Evolutionary conservation across 2,329 filamentous ascomycete genomes (phyloP), one percentile per base, ranked within the genome.

Genomic region (Canariomyces notabilis): DNA sequence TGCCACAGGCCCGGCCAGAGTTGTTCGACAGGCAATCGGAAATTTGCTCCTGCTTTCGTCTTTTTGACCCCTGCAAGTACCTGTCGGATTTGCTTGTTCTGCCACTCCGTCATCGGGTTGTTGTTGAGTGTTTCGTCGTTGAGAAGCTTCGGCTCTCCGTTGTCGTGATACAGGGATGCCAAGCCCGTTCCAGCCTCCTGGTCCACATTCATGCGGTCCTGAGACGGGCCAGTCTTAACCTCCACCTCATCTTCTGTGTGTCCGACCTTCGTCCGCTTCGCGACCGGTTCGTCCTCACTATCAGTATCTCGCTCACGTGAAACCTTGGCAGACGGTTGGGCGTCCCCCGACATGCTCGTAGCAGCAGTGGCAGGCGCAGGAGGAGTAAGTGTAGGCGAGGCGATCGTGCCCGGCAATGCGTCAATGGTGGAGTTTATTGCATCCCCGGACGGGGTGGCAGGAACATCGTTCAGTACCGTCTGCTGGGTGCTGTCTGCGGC

Each of bases 271-370:
- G 87, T 80, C 20, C 90, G 83, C 71, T 96, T 96, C 1, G 89
- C 79, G 14, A 79, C 79, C 43, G 84, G 89, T 53, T 88, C 79
- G 9, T 72, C 71, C 12, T 69, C 69, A 1, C 72, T 71, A 53
- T 95, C 89, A 4, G 89, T 83, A 48, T 95, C 89, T 12, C 90
- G 83, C 55, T 83, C 85, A 9, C 88, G 82, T 1, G 87, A 75
- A 11, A 85, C 61, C 67, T 90, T 91, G 29, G 69, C 67, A 2
- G 70, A 69, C 4, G 57, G 44, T 21, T 66, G 59, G 0, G 75
- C 70, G 1, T 59, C 61, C 23, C 72, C 70, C 4, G 61, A 63
- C 67, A 74, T 71, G 56, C 62, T 68, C 0, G 64, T 65, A 46
- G 72, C 65, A n/a, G 58, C 62, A 2, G 61, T 64, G 21, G 58